These are phyloP conservation scores for Blepharisma stoltei DNA, from an alignment of 73 alveolate species.

Conservation along the genomic window DNA sequence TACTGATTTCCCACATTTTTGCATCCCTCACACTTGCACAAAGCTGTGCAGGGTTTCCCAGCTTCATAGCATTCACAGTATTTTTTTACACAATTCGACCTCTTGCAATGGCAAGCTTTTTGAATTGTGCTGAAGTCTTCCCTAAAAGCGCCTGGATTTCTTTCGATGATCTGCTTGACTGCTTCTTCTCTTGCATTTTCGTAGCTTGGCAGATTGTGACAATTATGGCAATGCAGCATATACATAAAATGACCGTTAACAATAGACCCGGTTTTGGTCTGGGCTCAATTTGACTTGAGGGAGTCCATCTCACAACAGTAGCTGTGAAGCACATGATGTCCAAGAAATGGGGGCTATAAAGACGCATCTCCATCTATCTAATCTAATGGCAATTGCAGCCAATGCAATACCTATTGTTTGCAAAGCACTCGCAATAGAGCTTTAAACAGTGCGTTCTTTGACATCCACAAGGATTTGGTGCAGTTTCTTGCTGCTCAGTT, in stretches of 20 bases:
- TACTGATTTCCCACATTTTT: not conserved
- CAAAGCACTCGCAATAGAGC: constrained; percentile 15
- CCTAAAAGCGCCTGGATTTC: constrained; percentile 25
- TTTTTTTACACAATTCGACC: constrained; percentile 40
- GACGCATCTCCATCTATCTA: no score
- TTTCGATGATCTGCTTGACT: not conserved
- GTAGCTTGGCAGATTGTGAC: not conserved
- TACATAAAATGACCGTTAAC: no score
- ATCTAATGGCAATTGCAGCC: constrained; percentile 25
- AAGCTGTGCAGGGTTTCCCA: constrained; percentile 36
- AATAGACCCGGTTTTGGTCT: no score
- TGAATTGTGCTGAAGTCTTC: not conserved
- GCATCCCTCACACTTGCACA: constrained; percentile 33
- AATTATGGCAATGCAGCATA: constrained; percentile 25
- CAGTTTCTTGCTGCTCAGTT: not conserved
- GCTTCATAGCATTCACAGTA: constrained; percentile 43
- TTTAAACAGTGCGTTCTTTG: constrained; percentile 15
- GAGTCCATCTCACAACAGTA: no score
- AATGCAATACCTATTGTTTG: not conserved
- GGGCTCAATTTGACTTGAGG: no score
- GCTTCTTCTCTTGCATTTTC: not conserved
- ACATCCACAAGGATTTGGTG: constrained; percentile 19
- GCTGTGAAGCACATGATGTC: no score
- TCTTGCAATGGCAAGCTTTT: constrained; percentile 38
- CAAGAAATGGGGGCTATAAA: no score